A percentile compares a stretch with the other conserved stretches of the same genome.
Evolutionary conservation across 371 early-diverging fungal genomes (phyloP).

Genomic region (Mortierella polycephala): DNA sequence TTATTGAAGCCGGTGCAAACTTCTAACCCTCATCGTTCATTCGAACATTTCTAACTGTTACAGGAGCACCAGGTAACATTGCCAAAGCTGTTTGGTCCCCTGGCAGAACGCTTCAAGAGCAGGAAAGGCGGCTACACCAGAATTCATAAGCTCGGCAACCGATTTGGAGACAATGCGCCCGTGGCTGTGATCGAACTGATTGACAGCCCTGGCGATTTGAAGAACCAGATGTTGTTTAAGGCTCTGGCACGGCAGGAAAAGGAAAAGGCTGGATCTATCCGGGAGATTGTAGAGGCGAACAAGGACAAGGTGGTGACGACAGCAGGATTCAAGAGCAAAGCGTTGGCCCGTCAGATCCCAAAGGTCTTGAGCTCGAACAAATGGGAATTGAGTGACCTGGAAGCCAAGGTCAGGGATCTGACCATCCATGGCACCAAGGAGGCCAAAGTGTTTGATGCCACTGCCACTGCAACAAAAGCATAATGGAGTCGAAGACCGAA

Average conservation of each 20-base stretch:
- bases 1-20: neutral
- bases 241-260: conserved; percentile 57
- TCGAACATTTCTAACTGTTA: neutral
- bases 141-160: conserved; percentile 82
- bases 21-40: neutral
- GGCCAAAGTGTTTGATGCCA: conserved; percentile 38
- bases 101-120: conserved; percentile 84
- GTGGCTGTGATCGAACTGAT: conserved; percentile 92
- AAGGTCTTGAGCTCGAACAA: conserved; percentile 46
- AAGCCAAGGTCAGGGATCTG: conserved; percentile 37
- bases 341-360: conserved; percentile 40
- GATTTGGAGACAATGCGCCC: conserved; percentile 89
- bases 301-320: conserved; percentile 12
- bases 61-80: conserved; percentile 77
- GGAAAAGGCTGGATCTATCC: conserved; percentile 32
- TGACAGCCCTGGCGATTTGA: conserved; percentile 70
- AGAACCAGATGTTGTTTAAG: conserved; percentile 63
- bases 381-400: conserved; percentile 50
- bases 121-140: conserved; percentile 94
- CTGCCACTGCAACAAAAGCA: conserved; percentile 44
- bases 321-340: conserved; percentile 25
- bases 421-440: conserved; percentile 19
- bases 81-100: conserved; percentile 86
- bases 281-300: conserved; percentile 36
- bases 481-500: neutral